Base-by-base conservation (phyloP, 2,329 filamentous ascomycete species). In the Alternaria angustiovoidea region DNA sequence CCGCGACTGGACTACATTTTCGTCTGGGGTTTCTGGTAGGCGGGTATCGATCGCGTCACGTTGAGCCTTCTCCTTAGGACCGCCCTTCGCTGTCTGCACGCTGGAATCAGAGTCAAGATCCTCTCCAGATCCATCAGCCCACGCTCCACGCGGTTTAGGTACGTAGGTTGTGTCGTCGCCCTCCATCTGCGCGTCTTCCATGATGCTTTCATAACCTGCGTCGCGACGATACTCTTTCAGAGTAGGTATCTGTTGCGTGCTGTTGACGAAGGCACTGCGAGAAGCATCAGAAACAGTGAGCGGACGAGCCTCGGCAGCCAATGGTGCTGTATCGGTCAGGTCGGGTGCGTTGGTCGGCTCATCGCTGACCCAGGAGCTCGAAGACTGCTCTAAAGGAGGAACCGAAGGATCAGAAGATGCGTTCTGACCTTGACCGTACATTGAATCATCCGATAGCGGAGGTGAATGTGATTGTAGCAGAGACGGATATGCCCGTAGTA, bases 191-290 rank as follows among this genome's bases (percentile, higher is more conserved):
- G 53, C 49, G 28, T 74, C 71, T 44, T 73, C 67, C 36, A 44
- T 28, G 5, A 67, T 62, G 4, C 44, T 53, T 11, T 65, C 61
- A 20, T 55, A 49, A 1, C 56, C 41, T 16, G 54, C n/a, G 30
- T 63, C 48, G 38, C 42, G 65, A 16, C 51, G 43, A 38, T 64
- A 65, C 9, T 72, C 71, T 38, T 64, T 60, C 12, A 78, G 51
- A 5, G 75, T 79, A 6, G 78, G 77, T 9, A 79, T 66, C 22
- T 76, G 76, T 52, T 82, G 78, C 4, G 79, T 79, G 59, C 79
- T 81, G 66, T 82, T 82, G 60, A 79, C 75, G 44, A 81, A 79
- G 18, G 79, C 75, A 65, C 72, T 81, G 14, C 71, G 72, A 18
- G 76, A 79, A 28, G 78, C 72, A 32, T 80, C 75, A 11, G 65